phyloP scores from a whole-genome alignment of 257 asterid genomes.

The Penstemon newberryi region DNA sequence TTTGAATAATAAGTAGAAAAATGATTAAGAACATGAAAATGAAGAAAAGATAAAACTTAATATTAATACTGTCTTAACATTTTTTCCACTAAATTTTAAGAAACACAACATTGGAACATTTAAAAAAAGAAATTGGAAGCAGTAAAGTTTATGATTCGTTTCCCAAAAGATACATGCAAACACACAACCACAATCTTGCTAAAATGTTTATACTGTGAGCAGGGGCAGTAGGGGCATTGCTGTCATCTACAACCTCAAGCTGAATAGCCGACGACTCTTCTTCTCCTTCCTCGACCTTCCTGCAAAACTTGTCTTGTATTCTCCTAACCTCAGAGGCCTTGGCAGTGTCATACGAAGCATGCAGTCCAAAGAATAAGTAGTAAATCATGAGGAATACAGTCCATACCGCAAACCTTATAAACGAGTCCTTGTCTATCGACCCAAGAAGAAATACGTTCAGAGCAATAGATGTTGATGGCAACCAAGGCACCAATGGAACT shows the following conservation, averaged over 20 bases:
- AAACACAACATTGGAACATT: no score
- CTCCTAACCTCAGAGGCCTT: slow-evolving; percentile 32
- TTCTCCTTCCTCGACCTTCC: slow-evolving; percentile 45
- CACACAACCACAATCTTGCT: no score
- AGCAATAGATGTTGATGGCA: slow-evolving; percentile 59
- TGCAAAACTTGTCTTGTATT: slow-evolving; percentile 13
- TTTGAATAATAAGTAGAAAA: no score
- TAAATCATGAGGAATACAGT: slow-evolving; percentile 42
- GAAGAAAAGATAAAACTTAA: no score
- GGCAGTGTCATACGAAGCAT: slow-evolving; percentile 67
- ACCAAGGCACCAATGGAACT: slow-evolving; percentile 68
- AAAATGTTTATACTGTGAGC: neutral
- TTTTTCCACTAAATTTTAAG: no score
- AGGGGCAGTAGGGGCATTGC: neutral
- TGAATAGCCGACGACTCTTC: neutral
- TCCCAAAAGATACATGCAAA: no score
- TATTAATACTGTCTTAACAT: no score
- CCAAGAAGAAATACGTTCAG: slow-evolving; percentile 63
- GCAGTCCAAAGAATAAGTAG: slow-evolving; percentile 57
- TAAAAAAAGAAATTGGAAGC: no score
- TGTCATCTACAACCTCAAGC: neutral
- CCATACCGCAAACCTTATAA: slow-evolving; percentile 51
- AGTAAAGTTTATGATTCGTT: no score
- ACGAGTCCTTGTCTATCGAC: slow-evolving; percentile 49
- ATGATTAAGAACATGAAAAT: no score